Evolutionary conservation across 208 protist species (phyloP).

Genomic region (Acanthamoeba culbertsoni): DNA sequence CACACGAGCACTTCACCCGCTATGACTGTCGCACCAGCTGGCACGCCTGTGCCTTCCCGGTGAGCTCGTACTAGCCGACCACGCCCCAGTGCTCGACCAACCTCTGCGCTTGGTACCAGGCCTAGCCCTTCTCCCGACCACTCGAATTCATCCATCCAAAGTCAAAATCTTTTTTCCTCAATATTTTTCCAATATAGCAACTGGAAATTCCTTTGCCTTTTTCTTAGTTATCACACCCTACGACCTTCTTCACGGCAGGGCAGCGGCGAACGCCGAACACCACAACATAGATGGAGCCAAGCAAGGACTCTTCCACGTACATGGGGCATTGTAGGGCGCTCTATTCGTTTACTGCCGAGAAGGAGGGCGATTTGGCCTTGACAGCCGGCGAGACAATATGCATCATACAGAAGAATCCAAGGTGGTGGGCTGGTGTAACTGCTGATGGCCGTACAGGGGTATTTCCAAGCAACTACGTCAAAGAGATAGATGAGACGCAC

Average conservation of each 20-base stretch:
- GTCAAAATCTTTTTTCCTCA: not conserved
- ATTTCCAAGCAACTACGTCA: constrained; percentile 59
- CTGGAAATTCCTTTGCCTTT: too few species aligned
- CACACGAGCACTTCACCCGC: not conserved
- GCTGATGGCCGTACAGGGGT: not conserved
- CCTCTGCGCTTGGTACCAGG: not conserved
- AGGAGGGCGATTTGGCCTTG: constrained; percentile 7
- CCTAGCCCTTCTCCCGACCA: not conserved
- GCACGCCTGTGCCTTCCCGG: not conserved
- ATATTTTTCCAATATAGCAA: not conserved
- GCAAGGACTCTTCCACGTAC: too few species aligned
- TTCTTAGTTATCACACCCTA: too few species aligned
- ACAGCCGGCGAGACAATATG: not conserved
- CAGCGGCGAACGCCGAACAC: too few species aligned
- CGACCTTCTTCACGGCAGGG: too few species aligned
- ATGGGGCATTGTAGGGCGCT: not conserved
- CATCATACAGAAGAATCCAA: not conserved
- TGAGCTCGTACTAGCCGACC: not conserved
- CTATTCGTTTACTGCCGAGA: not conserved
- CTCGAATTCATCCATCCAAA: not conserved
- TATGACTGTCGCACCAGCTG: not conserved
- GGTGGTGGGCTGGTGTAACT: not conserved
- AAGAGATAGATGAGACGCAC: not conserved
- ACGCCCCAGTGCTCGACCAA: not conserved
- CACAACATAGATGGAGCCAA: too few species aligned